A percentile compares a stretch with the other conserved stretches of the same genome.
Conservation (phyloP, 805 yeast genomes). For the Yarrowia divulgata region DNA sequence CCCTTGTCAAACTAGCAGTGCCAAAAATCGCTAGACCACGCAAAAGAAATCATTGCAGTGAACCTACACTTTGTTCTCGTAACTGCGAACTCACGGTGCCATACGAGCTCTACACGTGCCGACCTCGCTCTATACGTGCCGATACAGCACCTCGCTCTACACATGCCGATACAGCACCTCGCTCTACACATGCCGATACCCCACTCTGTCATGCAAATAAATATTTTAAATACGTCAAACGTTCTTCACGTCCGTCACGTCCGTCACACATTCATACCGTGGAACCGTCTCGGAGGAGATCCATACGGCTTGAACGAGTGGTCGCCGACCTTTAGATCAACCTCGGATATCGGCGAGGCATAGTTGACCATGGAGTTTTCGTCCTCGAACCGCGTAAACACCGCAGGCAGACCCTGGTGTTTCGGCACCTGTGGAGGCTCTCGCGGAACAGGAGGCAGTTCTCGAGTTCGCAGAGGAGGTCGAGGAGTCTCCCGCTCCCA, state of each 20-base stretch:
- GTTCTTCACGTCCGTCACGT: no score
- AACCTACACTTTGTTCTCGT: no score
- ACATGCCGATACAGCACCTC: no score
- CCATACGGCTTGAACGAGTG: conserved; percentile 43
- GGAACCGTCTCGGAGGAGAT: conserved; percentile 41
- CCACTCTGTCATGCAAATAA: conserved; percentile 20
- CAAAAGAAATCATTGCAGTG: no score
- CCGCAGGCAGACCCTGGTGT: conserved; percentile 21
- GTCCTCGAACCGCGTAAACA: conserved; percentile 35
- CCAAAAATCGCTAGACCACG: no score
- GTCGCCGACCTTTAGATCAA: conserved; percentile 39
- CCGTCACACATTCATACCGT: conserved; percentile 41
- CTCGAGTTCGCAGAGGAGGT: conserved; percentile 4
- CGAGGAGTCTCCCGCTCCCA: neutral
- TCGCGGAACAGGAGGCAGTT: conserved; percentile 18
- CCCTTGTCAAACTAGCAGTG: no score
- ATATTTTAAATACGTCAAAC: conserved; percentile 1
- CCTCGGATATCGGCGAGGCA: conserved; percentile 10
- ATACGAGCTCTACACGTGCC: no score
- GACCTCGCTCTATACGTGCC: no score
- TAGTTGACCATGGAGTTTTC: conserved; percentile 37
- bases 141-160: no score
- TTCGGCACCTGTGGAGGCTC: conserved; percentile 14
- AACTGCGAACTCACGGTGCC: no score
- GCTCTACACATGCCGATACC: no score